phyloP scores from a whole-genome alignment of 2,329 filamentous ascomycete genomes.

The Alternaria brassicae region DNA sequence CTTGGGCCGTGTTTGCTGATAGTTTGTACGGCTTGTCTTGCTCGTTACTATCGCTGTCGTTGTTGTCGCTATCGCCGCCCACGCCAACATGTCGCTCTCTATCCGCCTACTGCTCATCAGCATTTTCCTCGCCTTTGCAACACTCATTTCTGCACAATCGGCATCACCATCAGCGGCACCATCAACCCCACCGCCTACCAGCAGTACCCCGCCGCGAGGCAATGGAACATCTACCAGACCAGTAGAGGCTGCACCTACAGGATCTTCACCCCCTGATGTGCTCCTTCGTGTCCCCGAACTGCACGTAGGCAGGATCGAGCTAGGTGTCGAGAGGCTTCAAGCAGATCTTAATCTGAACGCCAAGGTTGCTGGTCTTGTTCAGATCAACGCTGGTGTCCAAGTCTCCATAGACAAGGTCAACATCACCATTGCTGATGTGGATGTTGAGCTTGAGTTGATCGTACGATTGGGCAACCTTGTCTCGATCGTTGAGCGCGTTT shows the following conservation, averaged over 20 bases:
- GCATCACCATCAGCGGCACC: constrained; percentile 14
- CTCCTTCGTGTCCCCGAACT: constrained; percentile 65
- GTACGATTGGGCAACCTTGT: constrained; percentile 67
- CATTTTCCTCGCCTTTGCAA: constrained; percentile 34
- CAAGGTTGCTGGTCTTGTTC: constrained; percentile 65
- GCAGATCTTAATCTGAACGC: constrained; percentile 68
- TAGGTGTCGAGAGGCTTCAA: constrained; percentile 65
- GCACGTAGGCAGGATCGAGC: constrained; percentile 65
- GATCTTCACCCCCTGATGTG: constrained; percentile 61
- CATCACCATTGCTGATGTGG: constrained; percentile 67
- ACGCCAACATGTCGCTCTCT: constrained; percentile 41
- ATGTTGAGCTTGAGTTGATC: constrained; percentile 65
- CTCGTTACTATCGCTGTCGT: constrained; percentile 21
- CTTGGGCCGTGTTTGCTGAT: constrained; percentile 21
- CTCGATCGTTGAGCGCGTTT: constrained; percentile 67
- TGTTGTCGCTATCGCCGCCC: constrained; percentile 19
- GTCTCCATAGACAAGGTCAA: constrained; percentile 61
- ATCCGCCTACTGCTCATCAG: constrained; percentile 45
- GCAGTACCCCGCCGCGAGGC: constrained; percentile 27
- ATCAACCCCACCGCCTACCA: constrained; percentile 39
- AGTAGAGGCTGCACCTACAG: constrained; percentile 30
- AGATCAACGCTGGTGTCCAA: constrained; percentile 59
- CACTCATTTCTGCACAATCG: constrained; percentile 39
- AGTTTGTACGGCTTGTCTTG: constrained; percentile 21
- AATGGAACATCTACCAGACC: constrained; percentile 33